Base-by-base conservation (phyloP, 768 basidiomycete species). In the Agaricus subrufescens region DNA sequence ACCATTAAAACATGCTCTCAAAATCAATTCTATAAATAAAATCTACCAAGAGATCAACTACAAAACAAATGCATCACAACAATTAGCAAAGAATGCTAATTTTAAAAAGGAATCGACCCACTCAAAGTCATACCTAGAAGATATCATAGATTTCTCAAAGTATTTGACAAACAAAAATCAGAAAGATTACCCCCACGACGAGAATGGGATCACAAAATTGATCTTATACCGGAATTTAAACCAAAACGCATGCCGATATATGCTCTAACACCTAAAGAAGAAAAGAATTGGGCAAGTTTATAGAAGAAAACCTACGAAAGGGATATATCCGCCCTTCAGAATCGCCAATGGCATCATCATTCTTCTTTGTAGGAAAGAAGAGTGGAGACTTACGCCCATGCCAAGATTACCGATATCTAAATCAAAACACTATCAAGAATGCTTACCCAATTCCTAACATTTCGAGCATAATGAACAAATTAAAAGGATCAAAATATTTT, bases 371-470 rank as follows among this genome's bases (percentile, higher is more conserved):
- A 7, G 47, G 11, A 27, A 67, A 66, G 54, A 63, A 67, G 47
- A 63, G 66, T 54, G 62, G 62, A 30, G 45, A 15, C 12, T 65
- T 66, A 0, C 54, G 58, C 0, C 66, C 58, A 43, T 62, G 70
- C 0, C 70, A 72, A 40, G 63, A 75, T 49, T 75, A 68, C 50
- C 53, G 63, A n/a, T 48, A 59, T 1, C 65, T 74, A 0, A 76
- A 75, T 44, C 57, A 66, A 0, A 64, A 70, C 51, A 73, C 71
- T 0, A 63, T 67, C 12, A 64, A 68, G 30, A 48, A 74, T 53
- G 47, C 47, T 3, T 72, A 75, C 46, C 73, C 69, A 2, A 61
- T 76, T 3, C 72, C 71, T 0, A 65, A 70, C 2, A 67, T 76
- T 46, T 58, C 62, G 1, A 66, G 74, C n/a, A 49, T 74, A 3